A percentile compares a stretch with the other conserved stretches of the same genome.
Conservation (phyloP, 2,329 filamentous ascomycete species). For the Mycocentrospora acerina region DNA sequence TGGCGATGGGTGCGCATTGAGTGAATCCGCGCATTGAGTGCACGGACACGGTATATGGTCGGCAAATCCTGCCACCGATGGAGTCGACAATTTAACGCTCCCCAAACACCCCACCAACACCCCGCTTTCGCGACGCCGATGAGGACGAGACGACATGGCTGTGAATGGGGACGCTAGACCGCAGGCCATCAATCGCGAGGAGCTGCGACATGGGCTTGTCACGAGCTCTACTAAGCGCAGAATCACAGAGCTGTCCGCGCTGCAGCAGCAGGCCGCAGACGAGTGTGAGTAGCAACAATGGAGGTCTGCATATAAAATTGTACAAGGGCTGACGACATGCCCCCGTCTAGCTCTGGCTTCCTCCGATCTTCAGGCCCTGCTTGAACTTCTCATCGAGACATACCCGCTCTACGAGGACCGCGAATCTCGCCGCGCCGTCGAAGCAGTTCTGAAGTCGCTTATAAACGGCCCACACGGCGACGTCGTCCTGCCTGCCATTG, state of each 20-base stretch:
- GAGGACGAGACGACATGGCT: conserved; percentile 40
- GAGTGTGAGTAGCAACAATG: conserved; percentile 41
- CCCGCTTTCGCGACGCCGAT: conserved; percentile 25
- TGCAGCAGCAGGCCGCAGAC: conserved; percentile 47
- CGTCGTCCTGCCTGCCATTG: conserved; percentile 62
- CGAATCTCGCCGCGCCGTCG: conserved; percentile 77
- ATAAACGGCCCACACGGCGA: conserved; percentile 61
- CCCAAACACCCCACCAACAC: conserved; percentile 27
- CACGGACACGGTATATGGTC: too few species aligned
- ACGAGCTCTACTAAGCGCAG: conserved; percentile 52
- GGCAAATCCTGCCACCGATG: conserved; percentile 26
- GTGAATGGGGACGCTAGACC: conserved; percentile 37
- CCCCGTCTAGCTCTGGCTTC: conserved; percentile 42
- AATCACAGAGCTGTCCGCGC: conserved; percentile 46
- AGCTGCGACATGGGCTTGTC: conserved; percentile 46
- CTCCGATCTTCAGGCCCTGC: conserved; percentile 53
- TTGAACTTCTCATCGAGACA: conserved; percentile 80
- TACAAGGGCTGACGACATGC: conserved; percentile 12
- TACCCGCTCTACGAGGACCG: conserved; percentile 87
- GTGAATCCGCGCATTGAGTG: too few species aligned
- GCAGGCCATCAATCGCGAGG: conserved; percentile 35
- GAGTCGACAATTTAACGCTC: conserved; percentile 25
- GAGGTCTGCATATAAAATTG: neutral
- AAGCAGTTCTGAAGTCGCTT: conserved; percentile 73
- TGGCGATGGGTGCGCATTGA: too few species aligned